These are phyloP conservation scores for Coemansia sp. DNA, from an alignment of 192 early-diverging fungal species.

Conservation along the genomic window DNA sequence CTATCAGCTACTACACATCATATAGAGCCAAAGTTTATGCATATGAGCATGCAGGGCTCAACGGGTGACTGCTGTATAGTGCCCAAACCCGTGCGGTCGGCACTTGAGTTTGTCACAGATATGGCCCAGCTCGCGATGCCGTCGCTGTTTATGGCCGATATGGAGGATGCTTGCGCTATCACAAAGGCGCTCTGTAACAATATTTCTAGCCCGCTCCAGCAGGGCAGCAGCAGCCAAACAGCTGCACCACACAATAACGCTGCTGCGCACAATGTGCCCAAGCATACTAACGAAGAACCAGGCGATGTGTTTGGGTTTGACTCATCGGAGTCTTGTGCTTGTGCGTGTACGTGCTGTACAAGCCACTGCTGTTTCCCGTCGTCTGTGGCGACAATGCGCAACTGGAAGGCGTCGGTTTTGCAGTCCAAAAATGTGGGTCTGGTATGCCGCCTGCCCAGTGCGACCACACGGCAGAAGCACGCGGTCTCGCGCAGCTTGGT, in stretches of 20 bases:
- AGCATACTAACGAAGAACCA: conserved; percentile 18
- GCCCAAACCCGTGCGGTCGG: conserved; percentile 23
- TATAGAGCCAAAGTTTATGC: neutral
- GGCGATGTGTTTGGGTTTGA: conserved; percentile 42
- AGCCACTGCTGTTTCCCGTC: conserved; percentile 34
- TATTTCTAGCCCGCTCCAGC: neutral
- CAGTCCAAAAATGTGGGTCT: conserved; percentile 3
- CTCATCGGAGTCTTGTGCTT: conserved; percentile 12
- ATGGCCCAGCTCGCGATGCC: conserved; percentile 44
- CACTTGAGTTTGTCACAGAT: conserved; percentile 36
- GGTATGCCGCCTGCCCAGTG: neutral
- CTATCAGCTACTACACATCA: neutral
- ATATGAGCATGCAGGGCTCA: neutral
- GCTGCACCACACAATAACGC: neutral
- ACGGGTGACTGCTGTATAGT: conserved; percentile 7
- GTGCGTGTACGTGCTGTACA: conserved; percentile 23
- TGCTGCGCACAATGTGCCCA: neutral
- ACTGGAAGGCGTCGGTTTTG: conserved; percentile 24
- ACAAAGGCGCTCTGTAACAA: neutral
- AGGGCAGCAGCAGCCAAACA: neutral
- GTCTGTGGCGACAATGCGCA: conserved; percentile 23
- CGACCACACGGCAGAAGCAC: neutral
- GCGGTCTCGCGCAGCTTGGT: conserved; percentile 10
- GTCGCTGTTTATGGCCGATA: conserved; percentile 40
- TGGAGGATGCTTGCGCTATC: neutral